Base-by-base conservation (phyloP, 805 yeast genomes). In the Metschnikowia lunata region DNA sequence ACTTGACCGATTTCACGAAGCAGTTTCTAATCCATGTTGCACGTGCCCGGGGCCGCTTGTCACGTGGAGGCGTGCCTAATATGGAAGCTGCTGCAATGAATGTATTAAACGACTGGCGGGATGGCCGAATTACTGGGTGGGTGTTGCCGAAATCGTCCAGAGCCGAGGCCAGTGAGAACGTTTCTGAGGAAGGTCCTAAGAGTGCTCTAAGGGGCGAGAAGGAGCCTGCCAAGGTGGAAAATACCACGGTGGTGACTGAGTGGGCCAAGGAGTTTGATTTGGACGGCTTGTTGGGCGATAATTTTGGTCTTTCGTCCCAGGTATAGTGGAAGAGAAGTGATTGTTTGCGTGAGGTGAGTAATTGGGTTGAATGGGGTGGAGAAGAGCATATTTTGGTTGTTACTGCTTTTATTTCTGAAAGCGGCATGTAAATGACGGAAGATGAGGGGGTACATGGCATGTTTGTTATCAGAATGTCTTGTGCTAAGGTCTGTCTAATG, bases 181-280 rank as follows among this genome's bases (percentile, higher is more conserved):
- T 52, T 48, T 58, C 54, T 48, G 39, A 62, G 54, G 48, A 68
- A 57, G 65, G 61, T 42, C 57, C 73, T 50, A 58, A 67, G 60
- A 60, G 73, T 51, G 59, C 71, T 29, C 53, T 67, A 49, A 55
- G 73, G 59, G 66, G 76, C 47, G 67, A 71, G 46, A 61, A 66
- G 50, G 68, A 70, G 59, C 79, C 72, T 8, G 69, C 72, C 30
- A 75, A 74, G 49, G 75, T 72, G 46, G 86, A 80, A 54, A 79
- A 80, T 58, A 85, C 91, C 30, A 81, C 88, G 10, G 78, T 93
- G 57, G 99, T 93, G n/a, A 67, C 75, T 12, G 77, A 80, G 55
- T 93, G 98, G 97, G 83, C 97, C 15, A 78, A 88, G 64, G 99
- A 90, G 68, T 90, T 93, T 62, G 96, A 89, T 66, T 73, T 93